Base-by-base conservation (phyloP, 176 grass and related monocot species). In the Oryza meridionalis region DNA sequence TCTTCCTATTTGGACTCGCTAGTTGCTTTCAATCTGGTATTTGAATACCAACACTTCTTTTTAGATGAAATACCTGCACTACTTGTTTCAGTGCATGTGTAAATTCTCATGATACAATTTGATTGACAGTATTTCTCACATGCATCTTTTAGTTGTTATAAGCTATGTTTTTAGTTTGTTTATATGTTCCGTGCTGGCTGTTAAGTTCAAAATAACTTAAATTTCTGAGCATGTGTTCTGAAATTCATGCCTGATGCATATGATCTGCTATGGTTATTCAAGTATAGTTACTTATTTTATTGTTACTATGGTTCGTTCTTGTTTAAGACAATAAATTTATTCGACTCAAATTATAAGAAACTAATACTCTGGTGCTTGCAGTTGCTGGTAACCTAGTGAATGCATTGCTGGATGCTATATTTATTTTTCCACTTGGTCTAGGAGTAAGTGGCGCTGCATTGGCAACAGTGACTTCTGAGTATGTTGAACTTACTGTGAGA, bases 401-500 rank as follows among this genome's bases (percentile, higher is more conserved):
- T 85, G 91, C 82, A 31, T 46, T 95, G 81, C 35, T 98, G 43
- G 95, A 98, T 90, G 84, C 82, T 7, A 82, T 93, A 80, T 74
- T 98, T 80, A 93, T 98, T 82, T 94, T 95, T 53, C 72, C 92
- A 73, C 79, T 98, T 94, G 92, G 89, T 78, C 86, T 95, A 77
- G 95, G 95, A 69, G 90, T 98, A 85, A 87, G 90, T 11, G 95
- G 95, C 4, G 95, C 95, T 84, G 95, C 95, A 21, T 82, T 98
- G 90, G 86, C 95, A 65, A 98, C 95, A 9, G 91, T 98, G 63
- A 82, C 84, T 9, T 95, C 92, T 78, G 95, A 98, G 95, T 98
- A 95, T 82, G 95, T 92, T 77, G 73, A 80, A 81, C 4, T 70
- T 29, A 72, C 68, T 38, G 58, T 79, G 67, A 89, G 50, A 82